Evolutionary conservation across 148 eudicot species (phyloP), one percentile per base, ranked within the genome.

Genomic region (Chenopodium berlandieri): DNA sequence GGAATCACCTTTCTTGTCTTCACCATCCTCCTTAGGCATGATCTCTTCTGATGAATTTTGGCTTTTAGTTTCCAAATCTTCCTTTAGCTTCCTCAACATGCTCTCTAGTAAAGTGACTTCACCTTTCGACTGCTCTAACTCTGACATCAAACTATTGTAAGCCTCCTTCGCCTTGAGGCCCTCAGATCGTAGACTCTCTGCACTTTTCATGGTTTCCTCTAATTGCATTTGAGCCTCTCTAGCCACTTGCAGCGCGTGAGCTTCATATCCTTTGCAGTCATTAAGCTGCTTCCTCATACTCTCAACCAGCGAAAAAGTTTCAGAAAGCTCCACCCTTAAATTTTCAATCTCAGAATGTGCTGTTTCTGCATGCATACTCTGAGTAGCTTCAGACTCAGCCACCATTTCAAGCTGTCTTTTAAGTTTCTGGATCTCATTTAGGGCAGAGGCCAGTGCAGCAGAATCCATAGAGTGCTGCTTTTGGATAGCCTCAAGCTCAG

Each of bases 391-490:
- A 48, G 92, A 92, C 50, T 91, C 89, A 9, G 86, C 79, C 85
- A 88, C 84, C 77, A 80, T 81, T 73, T 90, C 92, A 52, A 92
- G 87, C 81, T 94, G 94, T 65, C 78, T 78, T 83, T 90, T 92
- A 65, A 94, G 95, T 82, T 83, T 92, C 84, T 91, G 93, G 62
- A 92, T 82, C 81, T 94, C 98, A 52, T 90, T 87, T 81, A 89
- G 84, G 47, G 94, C 89, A 69, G 97, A 86, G 32, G 94, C 79
- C 69, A 94, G 81, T 22, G 95, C 93, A 72, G 89, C 82, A 58
- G 95, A 86, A 86, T 96, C 97, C 88, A 91, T 85, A 0, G 91
- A 86, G 85, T 92, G 89, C 67, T 96, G 98, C 73, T 89, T 89
- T 71, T 92, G 95, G 63, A 91, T 74, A 74, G 95, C 93, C 79